Evolutionary conservation across 345 rosid genomes (phyloP), one percentile per base, ranked within the genome.

Genomic region (Pistacia vera): DNA sequence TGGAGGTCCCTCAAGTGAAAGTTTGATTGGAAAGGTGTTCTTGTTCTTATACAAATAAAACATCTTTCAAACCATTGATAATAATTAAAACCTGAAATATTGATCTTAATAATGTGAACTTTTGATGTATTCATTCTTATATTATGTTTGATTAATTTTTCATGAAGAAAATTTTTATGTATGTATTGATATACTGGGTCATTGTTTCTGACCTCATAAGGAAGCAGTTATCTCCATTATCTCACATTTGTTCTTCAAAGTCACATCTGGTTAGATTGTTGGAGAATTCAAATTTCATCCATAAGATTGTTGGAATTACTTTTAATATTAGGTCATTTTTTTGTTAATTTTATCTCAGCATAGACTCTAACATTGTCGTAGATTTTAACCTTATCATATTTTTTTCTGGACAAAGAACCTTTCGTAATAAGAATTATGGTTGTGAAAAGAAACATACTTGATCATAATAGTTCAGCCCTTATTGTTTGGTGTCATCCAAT

Each of bases 81-180:
- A 22, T 72, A 5, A 61, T 41, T 41, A 11, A 59, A 60, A 72
- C 38, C 57, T 46, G 66, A 46, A 71, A 25, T 59, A 59, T 72
- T 72, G 60, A 41, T 72, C 66, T 46, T 14, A 8, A 41, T 60
- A 13, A 25, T 44, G 18, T 44, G 16, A 4, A 44, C 52, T 13
- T 71, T 41, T 0, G 18, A 8, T 59, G 20, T 46, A 46, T 11
- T 48, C 68, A 48, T 46, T 20, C 11, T 49, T 48, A 3, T 18
- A 5, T 48, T 48, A 28, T 46, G 28, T 18, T 28, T 51, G 46
- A 12, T 49, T 48, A 38, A 44, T 25, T 30, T 59, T 30, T 44
- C 16, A 5, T 48, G 68, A 48, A 62, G 25, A 33, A 61, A 11
- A 48, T 9, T 22, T 58, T 12, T 12, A 14, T 2, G 4, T 11